Conservation (phyloP, 148 eudicot genomes). For the Hydrangea macrophylla region DNA sequence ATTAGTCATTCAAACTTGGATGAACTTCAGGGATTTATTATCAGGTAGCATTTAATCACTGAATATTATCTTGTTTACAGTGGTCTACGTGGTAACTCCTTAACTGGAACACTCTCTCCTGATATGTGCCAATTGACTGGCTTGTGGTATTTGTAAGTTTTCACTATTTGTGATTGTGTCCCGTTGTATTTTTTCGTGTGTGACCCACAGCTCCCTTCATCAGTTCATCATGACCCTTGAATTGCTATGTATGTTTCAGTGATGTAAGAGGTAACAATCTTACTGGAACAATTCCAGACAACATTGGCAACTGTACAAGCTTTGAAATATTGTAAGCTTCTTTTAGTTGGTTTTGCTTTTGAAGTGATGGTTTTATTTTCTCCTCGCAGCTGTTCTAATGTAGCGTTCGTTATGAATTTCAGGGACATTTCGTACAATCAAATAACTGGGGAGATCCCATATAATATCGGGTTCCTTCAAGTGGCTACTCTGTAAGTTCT, state of each 20-base stretch:
- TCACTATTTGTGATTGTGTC: neutral
- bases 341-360: neutral
- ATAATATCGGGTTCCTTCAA: conserved; percentile 70
- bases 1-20: neutral
- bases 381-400: neutral
- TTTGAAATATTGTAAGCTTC: conserved; percentile 62
- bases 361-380: neutral
- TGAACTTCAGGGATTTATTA: neutral
- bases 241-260: conserved; percentile 21
- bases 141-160: conserved; percentile 72
- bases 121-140: conserved; percentile 83
- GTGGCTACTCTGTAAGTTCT: conserved; percentile 65
- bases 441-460: conserved; percentile 68
- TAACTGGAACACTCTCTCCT: conserved; percentile 65
- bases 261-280: conserved; percentile 64
- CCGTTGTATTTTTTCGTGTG: too few species aligned
- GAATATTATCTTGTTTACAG: conserved; percentile 22
- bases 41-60: neutral
- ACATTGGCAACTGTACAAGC: conserved; percentile 74
- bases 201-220: neutral
- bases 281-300: conserved; percentile 62
- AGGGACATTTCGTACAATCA: conserved; percentile 74
- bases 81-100: conserved; percentile 53
- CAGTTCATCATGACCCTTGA: neutral
- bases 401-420: neutral